Evolutionary conservation across 148 eudicot genomes (phyloP).

Genomic region (Rhododendron vialii): DNA sequence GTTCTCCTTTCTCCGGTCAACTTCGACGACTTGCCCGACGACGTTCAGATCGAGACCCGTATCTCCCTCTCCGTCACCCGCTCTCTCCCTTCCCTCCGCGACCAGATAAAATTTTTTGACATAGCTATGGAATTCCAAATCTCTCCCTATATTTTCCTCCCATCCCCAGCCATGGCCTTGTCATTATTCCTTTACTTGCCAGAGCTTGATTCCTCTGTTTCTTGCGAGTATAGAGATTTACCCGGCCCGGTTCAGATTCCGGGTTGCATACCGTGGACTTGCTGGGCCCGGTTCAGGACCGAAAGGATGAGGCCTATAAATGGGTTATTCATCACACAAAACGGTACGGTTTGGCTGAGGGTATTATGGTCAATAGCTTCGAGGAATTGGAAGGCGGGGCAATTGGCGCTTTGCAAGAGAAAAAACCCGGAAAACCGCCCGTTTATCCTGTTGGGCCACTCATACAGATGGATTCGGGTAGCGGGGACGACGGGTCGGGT

Average conservation of each 20-base stretch:
- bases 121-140: constrained; percentile 27
- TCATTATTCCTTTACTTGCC: constrained; percentile 30
- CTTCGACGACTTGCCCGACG: constrained; percentile 31
- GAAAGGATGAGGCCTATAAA: constrained; percentile 38
- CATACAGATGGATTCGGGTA: constrained; percentile 17
- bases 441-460: constrained; percentile 56
- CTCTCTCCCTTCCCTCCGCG: constrained; percentile 32
- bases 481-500: constrained; percentile 13
- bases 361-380: constrained; percentile 41
- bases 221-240: constrained; percentile 38
- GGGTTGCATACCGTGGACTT: constrained; percentile 39
- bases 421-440: constrained; percentile 30
- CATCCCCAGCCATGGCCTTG: constrained; percentile 34
- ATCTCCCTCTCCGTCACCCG: constrained; percentile 26
- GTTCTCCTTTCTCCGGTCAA: constrained; percentile 27
- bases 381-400: constrained; percentile 32
- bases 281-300: constrained; percentile 41
- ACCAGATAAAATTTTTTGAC: constrained; percentile 14
- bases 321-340: constrained; percentile 38
- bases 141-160: constrained; percentile 34
- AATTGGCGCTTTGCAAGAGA: constrained; percentile 14
- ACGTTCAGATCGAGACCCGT: constrained; percentile 29
- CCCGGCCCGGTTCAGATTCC: constrained; percentile 34
- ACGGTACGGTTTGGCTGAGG: constrained; percentile 42
- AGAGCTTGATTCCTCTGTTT: constrained; percentile 27